A percentile compares a stretch with the other conserved stretches of the same genome.
Evolutionary conservation across 257 asterid genomes (phyloP).

Genomic region (Gentiana dahurica): DNA sequence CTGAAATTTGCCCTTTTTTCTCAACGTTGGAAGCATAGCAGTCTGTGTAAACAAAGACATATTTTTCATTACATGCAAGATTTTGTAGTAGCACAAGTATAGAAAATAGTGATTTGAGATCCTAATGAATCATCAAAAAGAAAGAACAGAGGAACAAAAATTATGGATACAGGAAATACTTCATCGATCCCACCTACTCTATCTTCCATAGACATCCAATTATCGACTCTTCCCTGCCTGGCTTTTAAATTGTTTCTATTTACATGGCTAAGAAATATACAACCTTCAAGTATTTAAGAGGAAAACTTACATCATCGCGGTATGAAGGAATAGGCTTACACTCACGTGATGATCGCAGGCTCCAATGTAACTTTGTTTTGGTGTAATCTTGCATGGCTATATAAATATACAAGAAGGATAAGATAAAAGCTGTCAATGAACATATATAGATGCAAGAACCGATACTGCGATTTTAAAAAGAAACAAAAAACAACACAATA

Average conservation of each 20-base stretch:
- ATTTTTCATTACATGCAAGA: not conserved
- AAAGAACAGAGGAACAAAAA: too few relatives aligned
- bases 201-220: too few relatives aligned
- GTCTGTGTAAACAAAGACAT: slow-evolving; percentile 26
- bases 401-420: slow-evolving; percentile 1
- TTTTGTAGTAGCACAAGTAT: too few relatives aligned
- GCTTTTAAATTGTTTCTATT: too few relatives aligned
- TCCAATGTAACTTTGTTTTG: slow-evolving; percentile 32
- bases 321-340: slow-evolving; percentile 56
- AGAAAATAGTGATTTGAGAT: too few relatives aligned
- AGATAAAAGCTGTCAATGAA: not conserved
- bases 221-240: too few relatives aligned
- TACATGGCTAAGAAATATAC: too few relatives aligned
- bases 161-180: too few relatives aligned
- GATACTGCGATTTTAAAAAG: not conserved
- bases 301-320: slow-evolving; percentile 60
- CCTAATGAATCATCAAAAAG: not conserved
- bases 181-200: too few relatives aligned
- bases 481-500: slow-evolving; percentile 12
- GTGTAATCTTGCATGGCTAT: slow-evolving; percentile 23
- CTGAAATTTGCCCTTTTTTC: slow-evolving; percentile 36
- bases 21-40: slow-evolving; percentile 32
- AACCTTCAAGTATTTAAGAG: not conserved
- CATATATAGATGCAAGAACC: not conserved
- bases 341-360: slow-evolving; percentile 77